Base-by-base conservation (phyloP, 805 yeast genomes). In the Pichia exigua region DNA sequence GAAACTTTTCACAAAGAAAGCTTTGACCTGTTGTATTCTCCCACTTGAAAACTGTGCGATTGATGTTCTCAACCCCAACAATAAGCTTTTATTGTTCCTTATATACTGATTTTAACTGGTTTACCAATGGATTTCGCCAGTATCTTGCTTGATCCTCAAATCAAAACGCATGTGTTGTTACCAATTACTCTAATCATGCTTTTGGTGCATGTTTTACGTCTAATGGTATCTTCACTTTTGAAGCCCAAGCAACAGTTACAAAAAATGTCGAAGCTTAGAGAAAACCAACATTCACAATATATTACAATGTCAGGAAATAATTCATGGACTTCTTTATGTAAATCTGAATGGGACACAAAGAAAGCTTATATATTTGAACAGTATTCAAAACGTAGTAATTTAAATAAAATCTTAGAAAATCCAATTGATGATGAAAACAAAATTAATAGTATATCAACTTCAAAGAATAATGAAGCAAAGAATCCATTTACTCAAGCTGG, bases 151-250 rank as follows among this genome's bases (percentile, higher is more conserved):
- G 98, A 92, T 63, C 95, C 96, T 5, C 77, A 79, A 49, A 73
- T 94, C 55, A 84, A 86, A 64, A 78, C 82, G 60, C 92, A 98
- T 97, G 98, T 90, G 30, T 72, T 94, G 18, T 66, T 89, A 38
- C 99, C 99, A 24, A 91, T 94, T 44, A 81, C 96, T 7, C 64
- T 85, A 21, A 95, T 90, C 21, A 90, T 94, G 96, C 83, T 94
- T 12, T 68, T 91, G 51, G 89, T 89, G 5, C 97, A 97, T 9
- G 66, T 92, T 20, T 66, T 89, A 27, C 75, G 96, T 51, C 83
- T 86, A 49, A 81, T 83, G 60, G 73, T 84, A 11, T 81, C 89
- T 42, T 66, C 73, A 17, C 68, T 90, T 26, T 69, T 89, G 9
- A 76, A 78, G 45, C 79, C 88, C 47, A 65, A 72, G 35, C 81